Evolutionary conservation across 2,329 filamentous ascomycete genomes (phyloP), one percentile per base, ranked within the genome.

Genomic region (Tolypocladium cylindrosporum): DNA sequence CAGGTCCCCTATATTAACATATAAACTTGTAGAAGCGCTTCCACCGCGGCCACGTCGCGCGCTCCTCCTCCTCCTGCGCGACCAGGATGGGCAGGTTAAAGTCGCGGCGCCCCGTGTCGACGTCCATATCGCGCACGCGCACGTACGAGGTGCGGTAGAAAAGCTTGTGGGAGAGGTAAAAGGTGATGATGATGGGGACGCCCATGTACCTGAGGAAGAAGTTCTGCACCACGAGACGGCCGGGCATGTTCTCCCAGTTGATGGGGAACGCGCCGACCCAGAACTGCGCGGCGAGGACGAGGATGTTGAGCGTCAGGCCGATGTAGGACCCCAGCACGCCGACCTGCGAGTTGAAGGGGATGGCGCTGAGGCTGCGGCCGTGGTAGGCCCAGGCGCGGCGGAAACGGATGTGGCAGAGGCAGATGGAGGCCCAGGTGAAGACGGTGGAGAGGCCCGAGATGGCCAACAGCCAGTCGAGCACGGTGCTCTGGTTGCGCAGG

Each of bases 351-450:
- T 75, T 78, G 77, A 94, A 97, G 8, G 92, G 88, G 7, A 97
- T 80, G 65, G 96, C 89, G 57, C 85, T 78, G 41, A 92, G 76
- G n/a, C 76, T 79, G 69, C 87, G 87, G 51, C 88, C 89, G 61
- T 86, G 83, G 14, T 75, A 68, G 51, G 77, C 79, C 90, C 91
- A 96, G n/a, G 86, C 90, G 34, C 76, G 75, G 62, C 92, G 90
- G 81, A 97, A 97, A 58, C 91, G 90, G 68, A 97, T 95, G 73
- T 97, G 92, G 31, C 88, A 84, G n/a, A 95, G 75, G 71, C 91
- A 96, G 71, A 96, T 93, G 63, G 89, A 89, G 57, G 80, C 84
- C 89, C 89, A 92, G 6, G 88, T 91, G 75, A 92, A 89, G 68
- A 91, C 82, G 52, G 83, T 86, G 11, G 86, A 88, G 31, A 91